Percentiles rank a stretch among this genome's conserved stretches.
phyloP scores from a whole-genome alignment of 176 grass and related monocot genomes.

The Cocos nucifera region DNA sequence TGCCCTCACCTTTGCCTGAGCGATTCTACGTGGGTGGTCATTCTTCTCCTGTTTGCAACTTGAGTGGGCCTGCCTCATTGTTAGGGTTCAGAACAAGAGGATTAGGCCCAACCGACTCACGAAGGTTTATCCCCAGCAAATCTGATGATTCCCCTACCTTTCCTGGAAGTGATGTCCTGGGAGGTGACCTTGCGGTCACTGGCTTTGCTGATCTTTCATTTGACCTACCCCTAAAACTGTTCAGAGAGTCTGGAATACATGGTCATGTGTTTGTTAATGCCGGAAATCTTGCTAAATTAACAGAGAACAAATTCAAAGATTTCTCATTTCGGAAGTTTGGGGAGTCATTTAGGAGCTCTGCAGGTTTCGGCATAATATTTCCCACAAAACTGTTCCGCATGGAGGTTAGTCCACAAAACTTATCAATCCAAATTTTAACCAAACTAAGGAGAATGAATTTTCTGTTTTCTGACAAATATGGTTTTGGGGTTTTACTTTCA shows the following conservation, averaged over 20 bases:
- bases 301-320: constrained; percentile 48
- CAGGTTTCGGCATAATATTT: constrained; percentile 78
- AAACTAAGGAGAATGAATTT: neutral
- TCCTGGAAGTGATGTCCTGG: constrained; percentile 32
- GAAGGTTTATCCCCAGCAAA: constrained; percentile 29
- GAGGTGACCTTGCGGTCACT: constrained; percentile 59
- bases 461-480: constrained; percentile 3
- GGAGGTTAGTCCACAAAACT: constrained; percentile 43
- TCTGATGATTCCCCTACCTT: constrained; percentile 22
- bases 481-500: constrained; percentile 19
- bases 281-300: constrained; percentile 58
- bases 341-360: constrained; percentile 58
- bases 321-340: constrained; percentile 42
- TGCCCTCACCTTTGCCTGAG: constrained; percentile 45
- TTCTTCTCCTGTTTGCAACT: constrained; percentile 44
- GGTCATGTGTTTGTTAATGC: constrained; percentile 65
- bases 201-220: constrained; percentile 84
- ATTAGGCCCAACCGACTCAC: constrained; percentile 41
- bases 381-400: constrained; percentile 79
- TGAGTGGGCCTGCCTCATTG: constrained; percentile 52
- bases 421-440: no score
- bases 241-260: constrained; percentile 79
- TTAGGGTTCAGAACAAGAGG: constrained; percentile 70
- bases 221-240: constrained; percentile 62
- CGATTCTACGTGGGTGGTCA: constrained; percentile 76